These are phyloP conservation scores for Medicago arabica DNA, from an alignment of 306 rosid species.

Conservation along the genomic window DNA sequence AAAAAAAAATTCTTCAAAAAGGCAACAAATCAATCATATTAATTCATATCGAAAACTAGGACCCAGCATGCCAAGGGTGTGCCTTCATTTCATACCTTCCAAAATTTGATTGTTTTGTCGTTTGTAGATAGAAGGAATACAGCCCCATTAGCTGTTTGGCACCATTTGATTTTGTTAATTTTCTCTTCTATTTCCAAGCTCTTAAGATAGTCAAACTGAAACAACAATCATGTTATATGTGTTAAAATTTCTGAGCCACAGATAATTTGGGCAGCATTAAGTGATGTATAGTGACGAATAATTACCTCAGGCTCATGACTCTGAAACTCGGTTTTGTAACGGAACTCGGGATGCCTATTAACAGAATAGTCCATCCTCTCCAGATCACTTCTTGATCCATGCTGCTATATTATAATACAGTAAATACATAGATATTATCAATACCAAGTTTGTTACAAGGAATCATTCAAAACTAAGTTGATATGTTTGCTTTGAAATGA, in stretches of 20 bases:
- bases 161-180: conserved; percentile 99
- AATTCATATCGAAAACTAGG: too few species aligned
- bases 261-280: conserved; percentile 21
- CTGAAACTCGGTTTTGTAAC: conserved; percentile 99
- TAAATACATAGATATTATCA: conserved; percentile 17
- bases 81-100: conserved; percentile 76
- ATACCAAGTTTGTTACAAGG: conserved; percentile 27
- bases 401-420: conserved; percentile 64
- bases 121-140: conserved; percentile 93
- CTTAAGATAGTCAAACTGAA: conserved; percentile 98
- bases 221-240: conserved; percentile 30
- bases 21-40: too few species aligned
- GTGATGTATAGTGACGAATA: conserved; percentile 14
- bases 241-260: conserved; percentile 28
- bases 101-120: conserved; percentile 93
- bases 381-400: conserved; percentile 83
- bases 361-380: conserved; percentile 82
- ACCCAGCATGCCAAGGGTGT: neutral
- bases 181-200: conserved; percentile 99
- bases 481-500: neutral
- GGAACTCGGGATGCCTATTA: conserved; percentile 95
- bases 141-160: conserved; percentile 95
- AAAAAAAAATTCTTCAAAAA: neutral
- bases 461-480: conserved; percentile 29
- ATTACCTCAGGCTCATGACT: conserved; percentile 98